Conservation (phyloP, 2,329 filamentous ascomycete genomes). For the Corinectria fuckeliana region DNA sequence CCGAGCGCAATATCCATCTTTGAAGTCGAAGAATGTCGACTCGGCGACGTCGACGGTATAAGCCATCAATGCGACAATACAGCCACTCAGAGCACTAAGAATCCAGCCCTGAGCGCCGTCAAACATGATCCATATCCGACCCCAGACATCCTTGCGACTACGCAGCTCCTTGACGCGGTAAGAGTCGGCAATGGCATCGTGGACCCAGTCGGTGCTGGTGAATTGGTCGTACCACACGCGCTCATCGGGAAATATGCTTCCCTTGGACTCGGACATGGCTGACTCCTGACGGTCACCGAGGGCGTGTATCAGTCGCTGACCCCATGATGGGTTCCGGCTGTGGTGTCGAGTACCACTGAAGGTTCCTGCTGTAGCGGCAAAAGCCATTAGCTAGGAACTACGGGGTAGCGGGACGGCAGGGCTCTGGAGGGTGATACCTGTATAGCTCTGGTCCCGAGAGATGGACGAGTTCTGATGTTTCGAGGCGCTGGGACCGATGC, state of each 20-base stretch:
- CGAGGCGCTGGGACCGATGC: slow-evolving; percentile 44
- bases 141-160: slow-evolving; percentile 81
- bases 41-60: slow-evolving; percentile 92
- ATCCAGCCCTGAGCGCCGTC: slow-evolving; percentile 96
- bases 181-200: slow-evolving; percentile 94
- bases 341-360: slow-evolving; percentile 55
- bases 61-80: slow-evolving; percentile 82
- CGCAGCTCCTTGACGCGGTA: slow-evolving; percentile 85
- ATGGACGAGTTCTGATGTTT: slow-evolving; percentile 35
- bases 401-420: not conserved
- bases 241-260: slow-evolving; percentile 76
- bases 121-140: slow-evolving; percentile 76
- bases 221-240: slow-evolving; percentile 99
- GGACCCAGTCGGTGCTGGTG: slow-evolving; percentile 97
- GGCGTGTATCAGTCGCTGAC: slow-evolving; percentile 66
- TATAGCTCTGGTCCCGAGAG: slow-evolving; percentile 52
- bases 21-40: slow-evolving; percentile 84
- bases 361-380: slow-evolving; percentile 41
- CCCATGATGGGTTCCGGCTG: slow-evolving; percentile 64
- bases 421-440: slow-evolving; percentile 40
- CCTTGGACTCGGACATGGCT: slow-evolving; percentile 66
- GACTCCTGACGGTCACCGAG: slow-evolving; percentile 64
- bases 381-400: slow-evolving; percentile 16
- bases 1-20: slow-evolving; percentile 80
- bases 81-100: slow-evolving; percentile 86